Base-by-base conservation (phyloP, 352 stramenopile genomes). In the Phytophthora vignae region DNA sequence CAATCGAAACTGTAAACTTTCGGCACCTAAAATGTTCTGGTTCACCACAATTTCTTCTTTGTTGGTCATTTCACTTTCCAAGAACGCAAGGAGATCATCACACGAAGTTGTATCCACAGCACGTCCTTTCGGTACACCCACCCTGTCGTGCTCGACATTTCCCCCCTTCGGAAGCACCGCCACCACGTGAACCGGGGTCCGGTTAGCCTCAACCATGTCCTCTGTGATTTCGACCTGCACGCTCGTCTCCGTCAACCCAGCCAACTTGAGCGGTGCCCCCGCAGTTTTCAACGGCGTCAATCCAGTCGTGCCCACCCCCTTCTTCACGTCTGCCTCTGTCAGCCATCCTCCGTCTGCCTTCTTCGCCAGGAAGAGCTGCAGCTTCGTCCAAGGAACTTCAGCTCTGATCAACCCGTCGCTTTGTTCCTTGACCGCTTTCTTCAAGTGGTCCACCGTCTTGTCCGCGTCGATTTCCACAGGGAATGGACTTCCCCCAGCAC, bases 91-190 rank as follows among this genome's bases (percentile, higher is more conserved):
- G 6, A 80, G 52, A 63, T 65, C 10, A 61, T 70, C 60, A 40
- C 69, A 73, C 57, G 69, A 77, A 50, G 1, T 0, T 0, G 68
- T 27, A 75, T 72, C 25, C 64, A 77, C 69, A 62, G 68, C 29
- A 71, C 50, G 68, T 10, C 68, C 68, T 11, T 12, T 2, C 42
- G 17, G 42, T 50, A 11, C 17, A 50, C n/a, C 14, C 14, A 22
- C 42, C 8, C 42, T 21, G 14, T 50, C 42, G n/a, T 50, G 5
- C 36, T 42, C 10, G 29, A 42, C 4, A 14, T 15, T 11, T 15
- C 36, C 10, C 36, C 11, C 29, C 29, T 33, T 42, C 36, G 38
- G 38, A 44, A 44, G 12, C 38, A 44, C 38, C 38, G 15, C 38
- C 38, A 44, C 4, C 38, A 44, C 38, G 38, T 44, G 38, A n/a